A percentile compares a stretch with the other conserved stretches of the same genome.
phyloP scores from a whole-genome alignment of 345 rosid species.

The Eucalyptus microcorys region DNA sequence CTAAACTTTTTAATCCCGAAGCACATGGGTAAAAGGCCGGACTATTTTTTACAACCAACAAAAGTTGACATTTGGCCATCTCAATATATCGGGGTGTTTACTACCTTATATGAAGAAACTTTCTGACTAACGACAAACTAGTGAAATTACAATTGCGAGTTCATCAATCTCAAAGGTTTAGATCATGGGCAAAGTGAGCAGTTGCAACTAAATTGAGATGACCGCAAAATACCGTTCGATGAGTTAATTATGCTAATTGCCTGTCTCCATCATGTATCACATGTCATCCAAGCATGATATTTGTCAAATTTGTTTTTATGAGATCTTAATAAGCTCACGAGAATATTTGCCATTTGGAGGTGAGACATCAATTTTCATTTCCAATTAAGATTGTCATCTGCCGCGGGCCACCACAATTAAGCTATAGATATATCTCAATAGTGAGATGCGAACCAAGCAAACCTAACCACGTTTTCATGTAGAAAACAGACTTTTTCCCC shows the following conservation, averaged over 20 bases:
- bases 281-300: neutral
- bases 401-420: neutral
- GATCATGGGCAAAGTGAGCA: neutral
- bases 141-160: neutral
- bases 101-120: accelerated
- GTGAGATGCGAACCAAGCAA: neutral
- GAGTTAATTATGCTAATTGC: neutral
- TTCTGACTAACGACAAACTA: accelerated
- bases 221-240: accelerated
- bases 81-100: neutral
- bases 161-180: neutral
- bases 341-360: neutral
- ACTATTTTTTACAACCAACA: neutral
- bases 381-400: neutral
- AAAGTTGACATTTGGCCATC: neutral
- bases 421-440: neutral
- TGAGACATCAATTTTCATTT: neutral
- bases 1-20: neutral
- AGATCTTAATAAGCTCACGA: neutral
- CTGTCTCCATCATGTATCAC: neutral
- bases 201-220: neutral
- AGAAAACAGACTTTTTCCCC: neutral
- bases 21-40: neutral
- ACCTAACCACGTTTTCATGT: neutral
- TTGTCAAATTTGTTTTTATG: neutral